Base-by-base conservation (phyloP, 2,329 filamentous ascomycete species). In the Fusarium buxicola region DNA sequence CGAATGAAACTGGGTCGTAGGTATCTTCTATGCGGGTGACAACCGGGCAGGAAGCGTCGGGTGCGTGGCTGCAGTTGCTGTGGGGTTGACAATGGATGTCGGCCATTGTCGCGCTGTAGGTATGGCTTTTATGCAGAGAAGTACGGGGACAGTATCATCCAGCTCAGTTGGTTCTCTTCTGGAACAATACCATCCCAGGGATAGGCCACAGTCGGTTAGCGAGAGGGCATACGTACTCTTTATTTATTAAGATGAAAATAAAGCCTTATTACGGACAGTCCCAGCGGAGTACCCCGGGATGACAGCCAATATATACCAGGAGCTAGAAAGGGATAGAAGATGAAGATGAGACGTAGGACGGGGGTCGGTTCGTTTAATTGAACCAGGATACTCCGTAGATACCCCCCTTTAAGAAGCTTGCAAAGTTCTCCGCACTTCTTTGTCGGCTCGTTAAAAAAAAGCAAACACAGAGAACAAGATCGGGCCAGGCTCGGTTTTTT, bases 91-190 rank as follows among this genome's bases (percentile, higher is more conserved):
- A 51, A n/a, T n/a, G n/a, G n/a, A n/a, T 36, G 27, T 40, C 34
- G 45, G 45, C 39, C 32, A 39, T 38, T 36, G 45, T 12, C 35
- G 40, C 40, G 18, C 31, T 58, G 51, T 50, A n/a, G 50, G 55
- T 31, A 28, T 51, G 51, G 59, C 34, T 30, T n/a, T 9, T 30
- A 47, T 44, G 59, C 55, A 58, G 52, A 60, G 46, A 35, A 56
- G 59, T 55, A 50, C 52, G 31, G 49, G 53, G 48, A 49, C 58
- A 44, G 32, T 43, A 45, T 45, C 16, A 27, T 36, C 45, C 46
- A 46, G 18, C 35, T 10, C n/a, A n/a, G 44, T 36, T 46, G 46
- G 52, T 46, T 45, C 40, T 46, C 53, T 63, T 63, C 60, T 60
- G 58, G 58, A 63, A 63, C 58, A 52, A 35, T 61, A 58, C 60